Conservation (phyloP, 352 stramenopile species). For the Phytopythium chamaehyphon region DNA sequence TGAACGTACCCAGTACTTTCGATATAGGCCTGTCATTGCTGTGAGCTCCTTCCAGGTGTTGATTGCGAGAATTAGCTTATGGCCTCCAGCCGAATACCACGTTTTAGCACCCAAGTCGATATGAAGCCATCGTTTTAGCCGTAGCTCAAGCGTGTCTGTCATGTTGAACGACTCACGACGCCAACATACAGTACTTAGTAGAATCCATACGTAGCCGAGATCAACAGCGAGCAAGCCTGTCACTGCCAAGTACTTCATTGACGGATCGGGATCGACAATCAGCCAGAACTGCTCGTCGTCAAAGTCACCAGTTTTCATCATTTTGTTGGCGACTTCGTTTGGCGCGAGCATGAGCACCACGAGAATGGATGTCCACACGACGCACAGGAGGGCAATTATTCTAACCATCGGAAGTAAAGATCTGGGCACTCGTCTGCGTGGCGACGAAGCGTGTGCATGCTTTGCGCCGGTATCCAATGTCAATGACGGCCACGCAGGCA, state of each 20-base stretch:
- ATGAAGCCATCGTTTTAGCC: not conserved
- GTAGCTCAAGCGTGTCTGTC: constrained; percentile 1
- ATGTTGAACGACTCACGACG: constrained; percentile 2
- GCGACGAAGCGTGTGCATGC: not conserved
- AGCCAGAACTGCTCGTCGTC: constrained; percentile 49
- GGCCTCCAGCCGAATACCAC: not conserved
- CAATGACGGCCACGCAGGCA: no score
- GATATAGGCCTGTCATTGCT: constrained; percentile 21
- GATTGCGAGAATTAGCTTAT: not conserved
- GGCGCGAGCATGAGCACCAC: constrained; percentile 33
- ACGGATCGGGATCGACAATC: constrained; percentile 13
- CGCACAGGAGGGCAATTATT: constrained; percentile 12
- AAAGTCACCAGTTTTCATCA: constrained; percentile 48
- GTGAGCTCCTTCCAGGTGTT: constrained; percentile 24
- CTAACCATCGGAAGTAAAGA: constrained; percentile 12
- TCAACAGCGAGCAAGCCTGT: constrained; percentile 18
- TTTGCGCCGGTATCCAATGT: constrained; percentile 1
- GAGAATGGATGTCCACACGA: constrained; percentile 31
- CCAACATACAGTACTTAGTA: constrained; percentile 27
- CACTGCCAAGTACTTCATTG: constrained; percentile 12
- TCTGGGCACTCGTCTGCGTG: no score
- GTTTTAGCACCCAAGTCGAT: not conserved
- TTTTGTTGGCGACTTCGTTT: constrained; percentile 30
- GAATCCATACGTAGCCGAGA: constrained; percentile 17
- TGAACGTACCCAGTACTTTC: constrained; percentile 41